Evolutionary conservation across 805 yeast species (phyloP).

Genomic region (Saturnispora halmiae): DNA sequence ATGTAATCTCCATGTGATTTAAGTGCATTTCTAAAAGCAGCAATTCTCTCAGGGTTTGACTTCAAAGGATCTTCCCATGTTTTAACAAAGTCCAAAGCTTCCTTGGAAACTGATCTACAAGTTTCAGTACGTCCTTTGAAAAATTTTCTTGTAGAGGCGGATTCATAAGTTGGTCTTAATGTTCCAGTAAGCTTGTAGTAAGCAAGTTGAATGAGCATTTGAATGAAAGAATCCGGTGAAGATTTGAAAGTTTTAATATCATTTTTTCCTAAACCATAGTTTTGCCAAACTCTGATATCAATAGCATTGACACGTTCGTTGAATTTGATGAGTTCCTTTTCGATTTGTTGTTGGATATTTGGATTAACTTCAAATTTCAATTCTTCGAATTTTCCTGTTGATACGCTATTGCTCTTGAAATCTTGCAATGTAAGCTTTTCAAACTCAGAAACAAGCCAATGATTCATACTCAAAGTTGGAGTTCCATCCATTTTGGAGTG

Average conservation of each 20-base stretch:
- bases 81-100: slow-evolving; percentile 59
- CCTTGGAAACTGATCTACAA: slow-evolving; percentile 72
- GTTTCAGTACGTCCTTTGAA: slow-evolving; percentile 92
- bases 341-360: slow-evolving; percentile 41
- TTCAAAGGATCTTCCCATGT: slow-evolving; percentile 57
- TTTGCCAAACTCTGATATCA: slow-evolving; percentile 71
- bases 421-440: slow-evolving; percentile 26
- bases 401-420: slow-evolving; percentile 11
- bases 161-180: slow-evolving; percentile 86
- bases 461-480: slow-evolving; percentile 83
- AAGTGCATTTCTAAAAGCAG: slow-evolving; percentile 63
- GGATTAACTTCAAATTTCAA: slow-evolving; percentile 55
- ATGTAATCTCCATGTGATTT: slow-evolving; percentile 68
- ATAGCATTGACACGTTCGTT: slow-evolving; percentile 46
- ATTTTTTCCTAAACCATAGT: slow-evolving; percentile 77
- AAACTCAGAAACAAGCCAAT: slow-evolving; percentile 55
- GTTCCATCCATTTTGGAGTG: slow-evolving; percentile 98
- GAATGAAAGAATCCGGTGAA: slow-evolving; percentile 91
- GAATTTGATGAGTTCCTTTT: slow-evolving; percentile 48
- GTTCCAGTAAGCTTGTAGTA: slow-evolving; percentile 75
- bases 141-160: slow-evolving; percentile 87
- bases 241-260: slow-evolving; percentile 74
- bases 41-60: slow-evolving; percentile 46
- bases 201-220: slow-evolving; percentile 85
- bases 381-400: slow-evolving; percentile 16